Conservation (phyloP, 345 rosid genomes). For the Citrus sinensis region DVS_A1.0 CM039161.1:5937501-5938000, state of each 20-base stretch:
- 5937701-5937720: conserved; percentile 24
- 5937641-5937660: too few species aligned
- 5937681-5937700: too few species aligned
- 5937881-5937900: neutral
- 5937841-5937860: neutral
- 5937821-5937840: neutral
- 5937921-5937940: neutral
- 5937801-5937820: neutral
- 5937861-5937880: neutral
- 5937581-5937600: too few species aligned
- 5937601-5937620: too few species aligned
- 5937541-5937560: too few species aligned
- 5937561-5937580: too few species aligned
- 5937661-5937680: too few species aligned
- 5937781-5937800: conserved; percentile 2
- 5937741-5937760: conserved; percentile 21
- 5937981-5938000: too few species aligned
- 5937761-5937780: conserved; percentile 7
- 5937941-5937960: conserved; percentile 1
- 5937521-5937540: too few species aligned
- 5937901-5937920: neutral
- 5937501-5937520: too few species aligned
- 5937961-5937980: neutral
- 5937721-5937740: neutral
- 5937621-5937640: too few species aligned